Percentiles rank a stretch among this genome's conserved stretches.
These are phyloP conservation scores for Fraxinus floribunda DNA, from an alignment of 305 asterid genomes.

Conservation along the genomic window DNA sequence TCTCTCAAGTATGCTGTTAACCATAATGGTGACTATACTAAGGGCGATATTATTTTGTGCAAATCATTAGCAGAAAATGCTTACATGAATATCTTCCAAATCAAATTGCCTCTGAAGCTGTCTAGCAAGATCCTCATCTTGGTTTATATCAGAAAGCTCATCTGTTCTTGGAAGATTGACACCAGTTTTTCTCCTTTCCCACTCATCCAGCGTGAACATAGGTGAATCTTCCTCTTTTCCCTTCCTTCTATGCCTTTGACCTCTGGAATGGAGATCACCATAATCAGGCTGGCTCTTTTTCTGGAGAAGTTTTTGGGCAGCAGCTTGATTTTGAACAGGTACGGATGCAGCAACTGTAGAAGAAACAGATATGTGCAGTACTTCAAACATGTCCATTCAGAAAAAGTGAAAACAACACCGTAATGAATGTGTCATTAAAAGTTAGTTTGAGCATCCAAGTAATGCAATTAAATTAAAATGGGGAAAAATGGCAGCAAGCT, in stretches of 20 bases:
- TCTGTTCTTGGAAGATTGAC: slow-evolving; percentile 29
- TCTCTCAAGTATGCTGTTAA: neutral
- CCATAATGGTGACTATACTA: neutral
- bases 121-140: slow-evolving; percentile 79
- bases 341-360: slow-evolving; percentile 62
- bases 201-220: slow-evolving; percentile 72
- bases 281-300: slow-evolving; percentile 55
- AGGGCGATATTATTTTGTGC: slow-evolving; percentile 12
- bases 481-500: neutral
- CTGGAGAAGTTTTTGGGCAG: slow-evolving; percentile 94
- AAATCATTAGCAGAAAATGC: slow-evolving; percentile 23
- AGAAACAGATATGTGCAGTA: slow-evolving; percentile 16
- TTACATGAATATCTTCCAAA: slow-evolving; percentile 76
- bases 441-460: neutral
- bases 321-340: slow-evolving; percentile 88
- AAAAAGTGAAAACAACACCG: neutral
- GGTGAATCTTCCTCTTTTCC: slow-evolving; percentile 52
- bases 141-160: slow-evolving; percentile 42
- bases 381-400: neutral
- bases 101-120: slow-evolving; percentile 78
- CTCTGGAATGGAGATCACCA: slow-evolving; percentile 41
- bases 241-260: slow-evolving; percentile 57
- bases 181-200: slow-evolving; percentile 76
- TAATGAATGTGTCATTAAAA: neutral
- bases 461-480: neutral